Base-by-base conservation (phyloP, 2,329 filamentous ascomycete genomes). In the Dactylonectria macrodidyma region DNA sequence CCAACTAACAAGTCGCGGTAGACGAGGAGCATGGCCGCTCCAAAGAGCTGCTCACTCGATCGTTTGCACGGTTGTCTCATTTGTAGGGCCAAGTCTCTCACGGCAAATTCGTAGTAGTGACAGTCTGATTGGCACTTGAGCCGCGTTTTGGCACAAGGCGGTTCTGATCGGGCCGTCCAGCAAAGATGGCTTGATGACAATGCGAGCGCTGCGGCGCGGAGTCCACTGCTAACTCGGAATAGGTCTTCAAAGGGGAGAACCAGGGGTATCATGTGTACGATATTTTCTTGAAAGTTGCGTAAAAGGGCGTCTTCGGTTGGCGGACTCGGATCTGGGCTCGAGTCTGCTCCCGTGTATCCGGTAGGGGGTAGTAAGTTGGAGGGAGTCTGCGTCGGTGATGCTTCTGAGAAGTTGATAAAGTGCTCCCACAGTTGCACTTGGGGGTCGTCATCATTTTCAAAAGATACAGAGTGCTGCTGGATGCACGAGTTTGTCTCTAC, bases 41-140 rank as follows among this genome's bases (percentile, higher is more conserved):
- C 46, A 11, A 48, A 48, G 16, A 48, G 46, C 24, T 48, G 46
- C 9, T 48, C 46, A 3, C 46, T 3, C 11, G 46, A 48, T 11
- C 24, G 46, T 5, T 48, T 48, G 11, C 8, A 14, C 46, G 46
- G 46, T 3, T 48, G 46, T 26, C 10, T n/a, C 14, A 48, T 3
- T 10, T 26, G 46, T 10, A 48, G 24, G 11, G 46, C 6, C 11
- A 48, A 11, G 14, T 48, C 46, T 12, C 10, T 14, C 46, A 48
- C 46, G 26, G 26, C 26, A 7, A 30, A 30, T 4, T 30, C 26
- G 26, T 30, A 48, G 46, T 48, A 48, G 16, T 48, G 46, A 16
- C 46, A 48, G 24, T 48, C 46, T 10, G 46, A 48, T 48, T 48
- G 46, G 24, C 46, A 48, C 11, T 48, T 48, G 46, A 48, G 46